Conservation (phyloP, 208 protist species). For the Trypanosoma conorhini region DNA sequence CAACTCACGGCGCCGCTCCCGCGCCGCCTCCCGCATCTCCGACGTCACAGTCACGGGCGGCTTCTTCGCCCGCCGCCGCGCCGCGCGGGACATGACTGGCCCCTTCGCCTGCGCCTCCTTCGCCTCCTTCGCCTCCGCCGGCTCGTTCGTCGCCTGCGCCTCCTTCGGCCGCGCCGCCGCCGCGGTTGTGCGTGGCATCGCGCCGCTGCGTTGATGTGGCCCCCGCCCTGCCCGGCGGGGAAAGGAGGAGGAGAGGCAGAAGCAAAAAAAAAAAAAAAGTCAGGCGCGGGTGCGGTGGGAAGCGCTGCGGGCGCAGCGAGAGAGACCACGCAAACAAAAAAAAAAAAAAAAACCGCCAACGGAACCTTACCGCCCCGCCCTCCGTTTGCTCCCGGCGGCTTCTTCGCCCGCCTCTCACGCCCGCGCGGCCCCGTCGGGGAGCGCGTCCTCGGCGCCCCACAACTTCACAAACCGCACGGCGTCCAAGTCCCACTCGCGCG, state of each 20-base stretch:
- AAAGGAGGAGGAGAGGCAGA: neutral
- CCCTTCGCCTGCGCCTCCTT: constrained; percentile 37
- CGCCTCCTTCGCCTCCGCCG: neutral
- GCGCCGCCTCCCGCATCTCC: constrained; percentile 77
- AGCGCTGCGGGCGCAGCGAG: constrained; percentile 6
- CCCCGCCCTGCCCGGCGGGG: neutral
- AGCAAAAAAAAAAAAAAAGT: constrained; percentile 14
- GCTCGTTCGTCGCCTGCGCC: neutral
- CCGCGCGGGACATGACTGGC: constrained; percentile 73
- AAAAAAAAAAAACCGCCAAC: neutral
- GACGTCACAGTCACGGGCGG: constrained; percentile 68
- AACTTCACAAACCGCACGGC: constrained; percentile 62
- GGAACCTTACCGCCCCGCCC: neutral
- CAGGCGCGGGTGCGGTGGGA: neutral
- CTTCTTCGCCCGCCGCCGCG: constrained; percentile 78
- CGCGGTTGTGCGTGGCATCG: neutral
- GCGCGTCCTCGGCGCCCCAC: constrained; percentile 60
- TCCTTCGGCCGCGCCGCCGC: neutral
- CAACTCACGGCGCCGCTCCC: constrained; percentile 76
- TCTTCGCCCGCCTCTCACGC: neutral
- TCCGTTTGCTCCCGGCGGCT: too few relatives aligned
- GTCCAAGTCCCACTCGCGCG: constrained; percentile 53
- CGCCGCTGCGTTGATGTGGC: neutral
- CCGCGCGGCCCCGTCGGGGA: constrained; percentile 38
- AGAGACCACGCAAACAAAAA: neutral